Evolutionary conservation across 345 rosid species (phyloP).

Genomic region (Salix koriyanagi): DNA sequence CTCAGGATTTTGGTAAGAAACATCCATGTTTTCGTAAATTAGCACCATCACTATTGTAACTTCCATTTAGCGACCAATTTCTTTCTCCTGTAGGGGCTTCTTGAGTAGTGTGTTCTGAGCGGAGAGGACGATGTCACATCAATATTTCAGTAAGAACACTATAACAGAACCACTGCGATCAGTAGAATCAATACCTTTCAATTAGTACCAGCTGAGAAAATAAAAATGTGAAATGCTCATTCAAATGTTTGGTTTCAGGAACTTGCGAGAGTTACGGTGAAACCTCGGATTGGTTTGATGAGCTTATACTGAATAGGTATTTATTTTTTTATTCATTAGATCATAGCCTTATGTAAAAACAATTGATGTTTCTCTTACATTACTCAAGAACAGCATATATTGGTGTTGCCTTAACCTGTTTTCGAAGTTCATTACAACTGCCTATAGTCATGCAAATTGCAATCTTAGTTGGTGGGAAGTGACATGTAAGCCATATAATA

Average conservation of each 20-base stretch:
- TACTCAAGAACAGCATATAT: too few relatives aligned
- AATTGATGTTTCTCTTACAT: background rate
- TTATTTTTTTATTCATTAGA: background rate
- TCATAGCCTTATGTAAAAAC: background rate
- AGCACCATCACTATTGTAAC: background rate
- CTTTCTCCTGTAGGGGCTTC: constrained; percentile 50
- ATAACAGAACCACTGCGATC: background rate
- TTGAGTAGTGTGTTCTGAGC: constrained; percentile 46
- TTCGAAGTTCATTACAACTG: too few relatives aligned
- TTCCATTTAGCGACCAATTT: background rate
- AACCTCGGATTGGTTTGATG: background rate
- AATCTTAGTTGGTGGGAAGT: too few relatives aligned
- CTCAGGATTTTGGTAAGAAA: constrained; percentile 63
- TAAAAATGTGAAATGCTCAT: background rate
- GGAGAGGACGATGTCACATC: too few relatives aligned
- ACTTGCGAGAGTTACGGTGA: background rate
- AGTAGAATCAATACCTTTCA: too few relatives aligned
- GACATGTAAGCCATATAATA: too few relatives aligned
- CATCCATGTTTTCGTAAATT: background rate
- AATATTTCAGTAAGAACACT: background rate
- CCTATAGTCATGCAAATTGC: too few relatives aligned
- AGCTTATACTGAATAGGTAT: background rate
- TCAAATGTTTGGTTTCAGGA: background rate
- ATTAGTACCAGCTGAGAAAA: background rate
- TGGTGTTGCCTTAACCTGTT: too few relatives aligned